These are phyloP conservation scores for Botrytis paeoniae DNA, from an alignment of 2,329 filamentous ascomycete genomes.

Conservation along the genomic window DNA sequence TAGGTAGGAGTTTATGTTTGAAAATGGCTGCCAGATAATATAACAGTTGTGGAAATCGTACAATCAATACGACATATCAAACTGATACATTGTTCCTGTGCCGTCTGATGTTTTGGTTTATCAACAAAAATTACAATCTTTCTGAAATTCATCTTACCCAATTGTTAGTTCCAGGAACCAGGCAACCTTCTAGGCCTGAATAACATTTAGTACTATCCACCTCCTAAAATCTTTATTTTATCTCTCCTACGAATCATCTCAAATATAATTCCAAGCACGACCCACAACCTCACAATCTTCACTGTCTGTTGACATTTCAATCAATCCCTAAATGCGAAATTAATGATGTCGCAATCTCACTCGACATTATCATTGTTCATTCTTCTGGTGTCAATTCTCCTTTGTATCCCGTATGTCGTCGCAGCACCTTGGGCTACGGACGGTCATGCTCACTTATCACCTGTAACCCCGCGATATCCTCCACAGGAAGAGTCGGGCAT, in stretches of 20 bases:
- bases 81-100: background rate
- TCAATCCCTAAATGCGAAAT: conserved; percentile 81
- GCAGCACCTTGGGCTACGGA: conserved; percentile 28
- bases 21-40: background rate
- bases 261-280: conserved; percentile 7
- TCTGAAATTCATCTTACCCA: background rate
- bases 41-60: background rate
- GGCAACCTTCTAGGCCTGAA: background rate
- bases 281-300: background rate
- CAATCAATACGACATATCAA: background rate
- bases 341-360: conserved; percentile 77
- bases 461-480: conserved; percentile 17
- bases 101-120: background rate
- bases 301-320: conserved; percentile 58
- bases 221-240: background rate
- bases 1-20: background rate
- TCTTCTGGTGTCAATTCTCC: conserved; percentile 19
- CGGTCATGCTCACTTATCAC: conserved; percentile 21
- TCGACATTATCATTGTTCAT: conserved; percentile 17
- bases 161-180: background rate
- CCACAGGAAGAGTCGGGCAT: conserved; percentile 17
- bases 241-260: background rate
- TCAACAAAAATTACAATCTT: background rate
- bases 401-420: conserved; percentile 23
- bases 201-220: background rate